Base-by-base conservation (phyloP, 2,329 filamentous ascomycete species). In the Clonostachys byssicola region DNA sequence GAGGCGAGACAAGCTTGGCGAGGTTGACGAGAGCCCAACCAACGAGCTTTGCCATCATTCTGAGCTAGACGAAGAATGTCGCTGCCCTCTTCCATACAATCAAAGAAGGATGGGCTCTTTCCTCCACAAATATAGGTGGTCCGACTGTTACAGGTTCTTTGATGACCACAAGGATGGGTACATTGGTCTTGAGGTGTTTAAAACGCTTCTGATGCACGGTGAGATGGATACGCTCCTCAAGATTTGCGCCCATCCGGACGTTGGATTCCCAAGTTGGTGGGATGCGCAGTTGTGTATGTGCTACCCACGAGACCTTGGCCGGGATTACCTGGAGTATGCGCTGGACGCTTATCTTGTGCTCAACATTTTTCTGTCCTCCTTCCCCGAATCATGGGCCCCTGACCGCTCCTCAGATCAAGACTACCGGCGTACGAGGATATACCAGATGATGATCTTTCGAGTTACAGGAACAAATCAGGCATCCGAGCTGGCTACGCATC, bases 151-250 rank as follows among this genome's bases (percentile, higher is more conserved):
- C 43, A 2, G 30, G 2, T 56, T 58, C 40, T 50, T 44, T 18
- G 3, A 44, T 5, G 18, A 30, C 5, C 56, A 56, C 17, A 16
- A 17, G 12, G 16, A 40, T 9, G 49, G 12, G 5, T 55, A 56
- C 34, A 49, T 49, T 46, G 56, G 54, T 34, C 35, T 55, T 8
- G 53, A 59, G 34, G n/a, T 60, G 10, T 45, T 60, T 41, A 55
- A 54, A 45, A 48, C 52, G 4, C 48, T 61, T n/a, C 43, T 59
- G 20, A n/a, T 60, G 2, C 42, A 54, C 23, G 57, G 57, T 5
- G 52, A 58, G 34, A 57, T 58, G 54, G 52, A 56, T 36, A 34
- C 48, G 1, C 38, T 60, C 9, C 43, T 59, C 6, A 49, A 51
- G 6, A 42, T 57, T 4, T 54, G 52, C 45, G 39, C 49, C 9